Percentiles rank a stretch among this genome's conserved stretches.
Evolutionary conservation across 2,329 filamentous ascomycete genomes (phyloP).

Genomic region (Blastomyces gilchristii): DNA sequence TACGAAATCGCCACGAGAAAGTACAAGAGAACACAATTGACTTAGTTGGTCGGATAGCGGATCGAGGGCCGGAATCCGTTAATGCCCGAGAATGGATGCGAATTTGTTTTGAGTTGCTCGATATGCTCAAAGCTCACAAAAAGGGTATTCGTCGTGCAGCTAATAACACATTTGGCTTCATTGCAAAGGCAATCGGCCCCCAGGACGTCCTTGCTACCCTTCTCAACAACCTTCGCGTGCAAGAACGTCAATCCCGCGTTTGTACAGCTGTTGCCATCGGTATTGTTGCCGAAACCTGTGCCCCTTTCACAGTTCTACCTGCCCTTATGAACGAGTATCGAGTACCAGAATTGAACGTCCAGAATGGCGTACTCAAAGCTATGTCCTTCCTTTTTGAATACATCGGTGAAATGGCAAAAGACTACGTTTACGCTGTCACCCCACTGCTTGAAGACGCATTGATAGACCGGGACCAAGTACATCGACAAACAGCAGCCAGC

Average conservation of each 20-base stretch:
- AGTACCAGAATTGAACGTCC: constrained; percentile 94
- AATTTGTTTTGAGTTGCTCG: constrained; percentile 95
- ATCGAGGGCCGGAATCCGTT: constrained; percentile 90
- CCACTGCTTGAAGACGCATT: constrained; percentile 92
- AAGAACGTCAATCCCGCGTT: constrained; percentile 95
- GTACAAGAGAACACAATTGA: constrained; percentile 99
- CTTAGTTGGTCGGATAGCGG: constrained; percentile 91
- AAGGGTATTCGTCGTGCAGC: constrained; percentile 96
- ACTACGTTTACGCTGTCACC: constrained; percentile 97
- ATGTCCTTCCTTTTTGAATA: constrained; percentile 97
- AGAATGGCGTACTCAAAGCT: constrained; percentile 96
- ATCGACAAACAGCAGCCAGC: constrained; percentile 88
- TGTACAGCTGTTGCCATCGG: constrained; percentile 98
- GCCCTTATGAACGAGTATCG: constrained; percentile 99
- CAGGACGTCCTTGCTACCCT: constrained; percentile 94
- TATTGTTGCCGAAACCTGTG: constrained; percentile 96
- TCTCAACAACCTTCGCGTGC: constrained; percentile 90
- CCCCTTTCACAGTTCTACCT: constrained; percentile 95
- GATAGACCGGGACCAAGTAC: constrained; percentile 95
- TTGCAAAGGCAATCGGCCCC: constrained; percentile 95
- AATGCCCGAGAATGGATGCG: constrained; percentile 99
- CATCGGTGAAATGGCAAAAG: constrained; percentile 98
- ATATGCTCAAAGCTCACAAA: constrained; percentile 99
- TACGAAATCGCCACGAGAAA: constrained; percentile 97
- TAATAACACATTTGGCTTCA: constrained; percentile 99